Evolutionary conservation across 352 stramenopile species (phyloP).

Genomic region (Phytophthora foliorum): DNA sequence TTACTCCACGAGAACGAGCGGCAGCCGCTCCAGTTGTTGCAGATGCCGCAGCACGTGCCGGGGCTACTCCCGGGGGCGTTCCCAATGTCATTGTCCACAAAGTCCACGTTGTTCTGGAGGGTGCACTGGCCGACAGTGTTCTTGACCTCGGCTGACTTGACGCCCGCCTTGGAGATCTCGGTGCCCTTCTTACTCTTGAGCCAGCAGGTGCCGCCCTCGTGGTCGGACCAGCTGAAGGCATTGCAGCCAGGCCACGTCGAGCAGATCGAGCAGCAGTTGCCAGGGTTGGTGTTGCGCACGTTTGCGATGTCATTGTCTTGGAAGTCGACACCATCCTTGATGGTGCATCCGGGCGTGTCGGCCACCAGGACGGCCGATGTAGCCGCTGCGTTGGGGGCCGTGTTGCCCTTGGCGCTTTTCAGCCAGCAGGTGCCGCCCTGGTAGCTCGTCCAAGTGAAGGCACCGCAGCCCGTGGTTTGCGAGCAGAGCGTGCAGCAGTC

Average conservation of each 20-base stretch:
- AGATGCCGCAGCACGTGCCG: constrained; percentile 43
- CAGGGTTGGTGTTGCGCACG: constrained; percentile 22
- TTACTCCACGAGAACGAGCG: constrained; percentile 47
- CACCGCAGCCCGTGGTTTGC: constrained; percentile 20
- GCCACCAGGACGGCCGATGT: constrained; percentile 27
- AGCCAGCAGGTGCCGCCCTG: constrained; percentile 40
- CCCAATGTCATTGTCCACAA: constrained; percentile 46
- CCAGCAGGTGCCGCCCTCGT: constrained; percentile 33
- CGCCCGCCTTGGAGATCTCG: constrained; percentile 6
- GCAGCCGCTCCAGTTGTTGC: constrained; percentile 44
- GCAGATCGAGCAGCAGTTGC: constrained; percentile 42
- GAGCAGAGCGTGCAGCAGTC: constrained; percentile 44
- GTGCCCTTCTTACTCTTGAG: constrained; percentile 28
- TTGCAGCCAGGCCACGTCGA: constrained; percentile 31
- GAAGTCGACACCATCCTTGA: constrained; percentile 37
- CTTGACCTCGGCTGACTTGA: constrained; percentile 33
- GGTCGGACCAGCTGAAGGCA: constrained; percentile 34
- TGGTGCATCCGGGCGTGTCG: constrained; percentile 14
- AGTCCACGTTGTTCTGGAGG: constrained; percentile 40
- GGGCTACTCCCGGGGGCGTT: constrained; percentile 15
- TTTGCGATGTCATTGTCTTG: constrained; percentile 45
- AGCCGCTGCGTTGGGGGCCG: constrained; percentile 13
- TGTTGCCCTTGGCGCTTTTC: constrained; percentile 41
- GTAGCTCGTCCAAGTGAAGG: constrained; percentile 41
- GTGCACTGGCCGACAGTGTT: constrained; percentile 23